phyloP scores from a whole-genome alignment of 1,284 basidiomycete genomes.

The Rhodofomes roseus region DNA sequence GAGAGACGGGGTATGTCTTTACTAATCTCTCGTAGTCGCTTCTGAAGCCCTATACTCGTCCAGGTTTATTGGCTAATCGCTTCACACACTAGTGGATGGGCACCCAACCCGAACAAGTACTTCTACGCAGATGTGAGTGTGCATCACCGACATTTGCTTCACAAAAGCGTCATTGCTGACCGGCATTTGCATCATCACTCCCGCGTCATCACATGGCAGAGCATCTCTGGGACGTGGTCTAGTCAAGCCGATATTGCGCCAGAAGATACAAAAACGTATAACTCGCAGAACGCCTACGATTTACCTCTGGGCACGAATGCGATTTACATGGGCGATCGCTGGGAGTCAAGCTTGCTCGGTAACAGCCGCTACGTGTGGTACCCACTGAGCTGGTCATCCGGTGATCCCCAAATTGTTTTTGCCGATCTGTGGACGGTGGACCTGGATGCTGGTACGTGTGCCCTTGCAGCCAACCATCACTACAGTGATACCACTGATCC shows the following conservation, averaged over 20 bases:
- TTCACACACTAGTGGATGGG: conserved; percentile 59
- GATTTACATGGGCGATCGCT: conserved; percentile 66
- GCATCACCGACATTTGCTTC: neutral
- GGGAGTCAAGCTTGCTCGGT: conserved; percentile 52
- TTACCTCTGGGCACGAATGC: conserved; percentile 46
- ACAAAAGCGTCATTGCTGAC: too few species aligned
- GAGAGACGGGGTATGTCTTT: conserved; percentile 40
- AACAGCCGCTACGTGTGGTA: conserved; percentile 62
- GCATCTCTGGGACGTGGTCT: conserved; percentile 54
- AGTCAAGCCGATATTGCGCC: conserved; percentile 55
- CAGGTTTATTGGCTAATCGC: conserved; percentile 59
- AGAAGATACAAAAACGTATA: conserved; percentile 48
- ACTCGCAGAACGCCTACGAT: conserved; percentile 60
- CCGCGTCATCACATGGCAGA: conserved; percentile 34
- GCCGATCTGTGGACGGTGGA: conserved; percentile 60
- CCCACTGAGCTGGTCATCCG: conserved; percentile 51
- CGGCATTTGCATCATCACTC: too few species aligned
- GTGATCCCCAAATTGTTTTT: conserved; percentile 47
- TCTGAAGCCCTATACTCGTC: neutral
- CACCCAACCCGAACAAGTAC: conserved; percentile 60
- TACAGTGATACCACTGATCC: neutral
- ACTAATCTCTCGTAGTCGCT: neutral
- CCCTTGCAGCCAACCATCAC: neutral
- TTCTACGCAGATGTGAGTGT: conserved; percentile 46
- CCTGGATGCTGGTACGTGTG: conserved; percentile 35